phyloP scores from a whole-genome alignment of 768 basidiomycete genomes.

The Xerocomus brunneocitrinus region DNA sequence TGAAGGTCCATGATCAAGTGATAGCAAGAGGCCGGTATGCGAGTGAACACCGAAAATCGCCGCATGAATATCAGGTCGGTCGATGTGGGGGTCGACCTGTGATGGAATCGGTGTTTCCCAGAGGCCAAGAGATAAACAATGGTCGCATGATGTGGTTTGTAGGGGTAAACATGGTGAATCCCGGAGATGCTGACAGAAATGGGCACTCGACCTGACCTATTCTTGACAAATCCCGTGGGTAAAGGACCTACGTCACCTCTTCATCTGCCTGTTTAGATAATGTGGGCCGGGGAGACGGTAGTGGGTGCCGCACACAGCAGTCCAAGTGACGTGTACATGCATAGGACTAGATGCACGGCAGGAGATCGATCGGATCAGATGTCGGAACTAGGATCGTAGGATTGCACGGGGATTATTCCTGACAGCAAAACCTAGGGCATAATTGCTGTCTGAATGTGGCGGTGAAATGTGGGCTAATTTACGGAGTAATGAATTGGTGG shows the following conservation, averaged over 20 bases:
- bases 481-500: not conserved
- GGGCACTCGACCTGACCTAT: not conserved
- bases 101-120: not conserved
- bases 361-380: slow-evolving; percentile 21
- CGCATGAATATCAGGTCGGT: not conserved
- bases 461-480: not conserved
- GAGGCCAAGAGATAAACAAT: slow-evolving; percentile 4
- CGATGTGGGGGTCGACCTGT: not conserved
- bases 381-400: slow-evolving; percentile 1
- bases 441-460: not conserved
- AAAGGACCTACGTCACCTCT: slow-evolving; percentile 25
- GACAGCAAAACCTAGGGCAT: not conserved
- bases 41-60: not conserved
- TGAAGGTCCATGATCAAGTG: not conserved
- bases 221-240: slow-evolving; percentile 4
- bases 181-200: not conserved
- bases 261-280: slow-evolving; percentile 11
- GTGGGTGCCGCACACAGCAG: slow-evolving; percentile 1
- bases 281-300: not conserved
- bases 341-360: slow-evolving; percentile 8
- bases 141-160: slow-evolving; percentile 11
- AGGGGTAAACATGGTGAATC: slow-evolving; percentile 1
- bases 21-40: not conserved
- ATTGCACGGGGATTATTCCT: not conserved
- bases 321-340: slow-evolving; percentile 9